Evolutionary conservation across 2,329 filamentous ascomycete genomes (phyloP).

Genomic region (Botryotinia narcissicola): DNA sequence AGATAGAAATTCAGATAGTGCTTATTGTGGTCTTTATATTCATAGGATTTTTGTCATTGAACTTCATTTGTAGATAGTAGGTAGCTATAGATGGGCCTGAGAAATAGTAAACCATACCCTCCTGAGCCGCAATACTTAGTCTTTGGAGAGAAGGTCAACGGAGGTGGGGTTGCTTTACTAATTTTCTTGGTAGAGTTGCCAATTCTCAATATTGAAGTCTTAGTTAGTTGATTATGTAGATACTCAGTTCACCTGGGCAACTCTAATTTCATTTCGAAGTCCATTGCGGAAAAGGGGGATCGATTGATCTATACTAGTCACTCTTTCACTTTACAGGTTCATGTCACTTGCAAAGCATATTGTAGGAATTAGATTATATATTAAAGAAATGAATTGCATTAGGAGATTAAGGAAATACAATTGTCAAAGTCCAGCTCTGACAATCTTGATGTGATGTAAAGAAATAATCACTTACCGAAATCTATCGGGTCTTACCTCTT

Average conservation of each 20-base stretch:
- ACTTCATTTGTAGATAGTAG: neutral
- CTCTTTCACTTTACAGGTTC: neutral
- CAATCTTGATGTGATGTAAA: neutral
- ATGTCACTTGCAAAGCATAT: neutral
- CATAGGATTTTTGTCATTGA: neutral
- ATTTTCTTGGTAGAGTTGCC: neutral
- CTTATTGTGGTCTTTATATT: neutral
- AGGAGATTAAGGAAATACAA: neutral
- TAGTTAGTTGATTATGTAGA: neutral
- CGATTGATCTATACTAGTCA: neutral
- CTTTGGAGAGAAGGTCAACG: neutral
- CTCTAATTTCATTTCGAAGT: neutral
- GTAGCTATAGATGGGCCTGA: neutral
- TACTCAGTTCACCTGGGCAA: too few species aligned
- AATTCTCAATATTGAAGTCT: neutral
- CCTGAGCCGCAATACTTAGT: neutral
- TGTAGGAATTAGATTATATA: neutral
- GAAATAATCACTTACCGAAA: neutral
- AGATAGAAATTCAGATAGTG: neutral
- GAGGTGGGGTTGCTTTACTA: neutral
- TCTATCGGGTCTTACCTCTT: neutral
- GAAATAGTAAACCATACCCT: neutral
- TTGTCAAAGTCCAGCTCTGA: constrained; percentile 1
- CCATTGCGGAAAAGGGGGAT: neutral
- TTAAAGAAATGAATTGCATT: neutral